Evolutionary conservation across 225 moss, liverwort and hornwort genomes (phyloP).

Genomic region (Asterella californica): DNA sequence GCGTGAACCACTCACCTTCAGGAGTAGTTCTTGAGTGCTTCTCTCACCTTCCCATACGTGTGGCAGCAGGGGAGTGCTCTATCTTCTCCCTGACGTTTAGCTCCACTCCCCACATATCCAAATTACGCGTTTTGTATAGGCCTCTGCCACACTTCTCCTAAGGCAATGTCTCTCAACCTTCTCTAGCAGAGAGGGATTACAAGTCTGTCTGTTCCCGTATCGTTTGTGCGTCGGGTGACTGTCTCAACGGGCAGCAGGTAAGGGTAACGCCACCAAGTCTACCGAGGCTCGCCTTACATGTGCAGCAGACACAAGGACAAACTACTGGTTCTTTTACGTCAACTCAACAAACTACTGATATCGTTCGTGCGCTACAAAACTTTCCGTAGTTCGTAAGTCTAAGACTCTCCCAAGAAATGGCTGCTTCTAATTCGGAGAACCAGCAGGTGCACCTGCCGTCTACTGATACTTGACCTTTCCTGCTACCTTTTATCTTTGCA

Average conservation of each 20-base stretch:
- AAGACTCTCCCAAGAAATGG: constrained; percentile 8
- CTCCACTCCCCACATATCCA: not conserved
- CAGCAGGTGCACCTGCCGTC: not conserved
- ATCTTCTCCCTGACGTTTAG: not conserved
- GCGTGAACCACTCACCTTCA: not conserved
- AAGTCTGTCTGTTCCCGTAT: not conserved
- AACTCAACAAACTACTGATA: not conserved
- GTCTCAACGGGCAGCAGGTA: not conserved
- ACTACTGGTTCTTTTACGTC: not conserved
- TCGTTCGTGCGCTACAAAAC: constrained; percentile 7
- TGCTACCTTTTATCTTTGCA: constrained; percentile 3
- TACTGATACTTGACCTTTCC: constrained; percentile 8
- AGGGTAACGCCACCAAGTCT: not conserved
- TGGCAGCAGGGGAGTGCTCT: not conserved
- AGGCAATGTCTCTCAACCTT: not conserved
- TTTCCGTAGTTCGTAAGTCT: constrained; percentile 14
- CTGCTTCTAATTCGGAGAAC: constrained; percentile 19
- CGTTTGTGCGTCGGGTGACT: not conserved
- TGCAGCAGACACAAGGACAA: not conserved
- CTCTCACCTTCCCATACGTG: not conserved
- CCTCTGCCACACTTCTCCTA: constrained; percentile 1
- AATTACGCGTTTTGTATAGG: not conserved
- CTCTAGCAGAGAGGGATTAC: constrained; percentile 1
- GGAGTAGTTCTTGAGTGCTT: not conserved
- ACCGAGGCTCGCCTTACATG: not conserved